These are phyloP conservation scores for Paraleonurus japonicus DNA, from an alignment of 257 asterid species.

Conservation along the genomic window DNA sequence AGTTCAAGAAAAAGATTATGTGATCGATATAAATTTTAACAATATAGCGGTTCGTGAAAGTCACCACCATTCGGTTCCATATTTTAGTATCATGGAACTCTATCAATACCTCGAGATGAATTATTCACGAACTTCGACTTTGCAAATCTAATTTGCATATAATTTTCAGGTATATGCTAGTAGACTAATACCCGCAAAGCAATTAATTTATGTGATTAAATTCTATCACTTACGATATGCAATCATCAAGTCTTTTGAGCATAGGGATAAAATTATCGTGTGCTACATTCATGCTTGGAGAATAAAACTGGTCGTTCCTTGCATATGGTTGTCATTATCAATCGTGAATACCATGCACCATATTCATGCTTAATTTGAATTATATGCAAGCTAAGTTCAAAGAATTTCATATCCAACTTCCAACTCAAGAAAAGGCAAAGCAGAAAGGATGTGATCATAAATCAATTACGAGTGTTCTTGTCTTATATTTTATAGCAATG, in stretches of 20 bases:
- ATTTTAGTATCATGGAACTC: no score
- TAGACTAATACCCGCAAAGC: slow-evolving; percentile 12
- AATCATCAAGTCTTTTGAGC: slow-evolving; percentile 90
- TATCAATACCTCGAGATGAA: no score
- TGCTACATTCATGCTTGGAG: slow-evolving; percentile 84
- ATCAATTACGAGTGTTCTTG: no score
- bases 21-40: slow-evolving; percentile 4
- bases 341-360: slow-evolving; percentile 27
- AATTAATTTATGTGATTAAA: slow-evolving; percentile 13
- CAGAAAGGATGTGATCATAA: background rate
- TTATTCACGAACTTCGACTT: background rate
- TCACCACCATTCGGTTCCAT: slow-evolving; percentile 18
- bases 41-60: slow-evolving; percentile 16
- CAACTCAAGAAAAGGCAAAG: background rate
- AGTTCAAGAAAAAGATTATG: background rate
- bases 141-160: slow-evolving; percentile 7
- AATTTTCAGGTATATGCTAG: slow-evolving; percentile 14
- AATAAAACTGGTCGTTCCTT: slow-evolving; percentile 94
- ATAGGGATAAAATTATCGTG: slow-evolving; percentile 82
- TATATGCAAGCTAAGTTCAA: background rate
- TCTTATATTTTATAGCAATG: no score
- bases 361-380: background rate
- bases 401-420: background rate
- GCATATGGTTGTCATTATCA: slow-evolving; percentile 41
- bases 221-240: slow-evolving; percentile 76